Percentiles rank a stretch among this genome's conserved stretches.
phyloP scores from a whole-genome alignment of 2,329 filamentous ascomycete species.

The Cryphonectria radicalis region DNA sequence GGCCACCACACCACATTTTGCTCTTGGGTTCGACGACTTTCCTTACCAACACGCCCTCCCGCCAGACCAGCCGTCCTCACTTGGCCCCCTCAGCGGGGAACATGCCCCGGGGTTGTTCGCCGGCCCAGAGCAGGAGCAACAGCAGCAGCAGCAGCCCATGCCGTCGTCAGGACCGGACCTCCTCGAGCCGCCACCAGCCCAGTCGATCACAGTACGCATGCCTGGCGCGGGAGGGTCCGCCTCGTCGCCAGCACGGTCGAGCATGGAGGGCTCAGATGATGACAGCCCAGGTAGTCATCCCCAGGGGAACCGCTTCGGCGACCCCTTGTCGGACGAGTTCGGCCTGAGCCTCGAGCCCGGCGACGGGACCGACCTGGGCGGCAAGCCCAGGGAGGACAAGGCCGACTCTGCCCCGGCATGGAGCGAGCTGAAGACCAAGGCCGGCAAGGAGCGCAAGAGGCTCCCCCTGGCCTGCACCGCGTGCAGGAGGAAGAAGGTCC shows the following conservation, averaged over 20 bases:
- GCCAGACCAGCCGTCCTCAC: conserved; percentile 44
- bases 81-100: conserved; percentile 46
- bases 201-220: conserved; percentile 43
- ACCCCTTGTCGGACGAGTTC: conserved; percentile 62
- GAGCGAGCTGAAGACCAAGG: conserved; percentile 87
- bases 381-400: conserved; percentile 61
- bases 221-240: conserved; percentile 38
- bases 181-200: conserved; percentile 41
- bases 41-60: conserved; percentile 48
- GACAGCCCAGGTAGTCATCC: conserved; percentile 49
- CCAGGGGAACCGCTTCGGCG: conserved; percentile 53
- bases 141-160: conserved; percentile 34
- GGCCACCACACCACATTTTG: conserved; percentile 51
- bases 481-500: conserved; percentile 95
- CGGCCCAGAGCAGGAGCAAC: conserved; percentile 36
- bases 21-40: conserved; percentile 55
- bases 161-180: conserved; percentile 43
- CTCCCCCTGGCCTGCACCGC: conserved; percentile 93
- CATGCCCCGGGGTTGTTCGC: conserved; percentile 40
- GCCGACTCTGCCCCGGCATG: conserved; percentile 66
- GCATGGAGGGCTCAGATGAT: conserved; percentile 50
- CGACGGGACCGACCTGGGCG: conserved; percentile 59
- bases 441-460: conserved; percentile 93
- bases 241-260: conserved; percentile 31
- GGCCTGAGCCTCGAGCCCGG: conserved; percentile 52